A percentile compares a stretch with the other conserved stretches of the same genome.
phyloP scores from a whole-genome alignment of 441 rosid genomes.

The Croton laevigatus region DNA sequence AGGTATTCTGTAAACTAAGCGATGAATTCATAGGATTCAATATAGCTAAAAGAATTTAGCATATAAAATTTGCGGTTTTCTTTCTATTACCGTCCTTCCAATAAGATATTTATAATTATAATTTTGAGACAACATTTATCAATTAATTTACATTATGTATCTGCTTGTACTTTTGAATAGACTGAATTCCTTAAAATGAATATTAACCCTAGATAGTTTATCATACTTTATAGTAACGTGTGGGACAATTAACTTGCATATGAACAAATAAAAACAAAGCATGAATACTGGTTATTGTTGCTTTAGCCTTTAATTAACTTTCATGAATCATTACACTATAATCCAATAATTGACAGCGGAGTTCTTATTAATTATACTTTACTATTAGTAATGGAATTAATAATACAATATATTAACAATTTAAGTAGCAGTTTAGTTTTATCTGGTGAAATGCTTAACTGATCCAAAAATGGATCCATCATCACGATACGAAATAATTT shows the following conservation, averaged over 20 bases:
- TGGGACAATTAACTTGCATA: not conserved
- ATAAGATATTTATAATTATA: too few relatives aligned
- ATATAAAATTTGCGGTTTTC: too few relatives aligned
- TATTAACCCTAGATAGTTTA: not conserved
- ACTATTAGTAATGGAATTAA: not conserved
- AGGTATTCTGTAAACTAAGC: too few relatives aligned
- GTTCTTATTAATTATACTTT: not conserved
- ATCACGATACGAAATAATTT: slow-evolving; percentile 10
- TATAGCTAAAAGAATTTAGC: too few relatives aligned
- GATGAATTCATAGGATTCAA: too few relatives aligned
- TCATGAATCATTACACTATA: not conserved
- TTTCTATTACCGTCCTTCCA: too few relatives aligned
- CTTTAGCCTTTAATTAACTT: too few relatives aligned
- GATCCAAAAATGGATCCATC: not conserved
- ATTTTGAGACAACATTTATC: too few relatives aligned
- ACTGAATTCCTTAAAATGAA: not conserved
- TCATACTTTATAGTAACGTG: not conserved
- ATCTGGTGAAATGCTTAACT: slow-evolving; percentile 28
- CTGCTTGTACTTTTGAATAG: not conserved
- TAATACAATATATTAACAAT: not conserved
- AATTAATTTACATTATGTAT: not conserved
- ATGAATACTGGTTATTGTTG: not conserved
- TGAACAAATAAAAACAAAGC: not conserved
- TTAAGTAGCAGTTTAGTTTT: not conserved
- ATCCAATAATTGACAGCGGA: not conserved